Conservation (phyloP, 768 basidiomycete species). For the Rhodotorula paludigena region DNA sequence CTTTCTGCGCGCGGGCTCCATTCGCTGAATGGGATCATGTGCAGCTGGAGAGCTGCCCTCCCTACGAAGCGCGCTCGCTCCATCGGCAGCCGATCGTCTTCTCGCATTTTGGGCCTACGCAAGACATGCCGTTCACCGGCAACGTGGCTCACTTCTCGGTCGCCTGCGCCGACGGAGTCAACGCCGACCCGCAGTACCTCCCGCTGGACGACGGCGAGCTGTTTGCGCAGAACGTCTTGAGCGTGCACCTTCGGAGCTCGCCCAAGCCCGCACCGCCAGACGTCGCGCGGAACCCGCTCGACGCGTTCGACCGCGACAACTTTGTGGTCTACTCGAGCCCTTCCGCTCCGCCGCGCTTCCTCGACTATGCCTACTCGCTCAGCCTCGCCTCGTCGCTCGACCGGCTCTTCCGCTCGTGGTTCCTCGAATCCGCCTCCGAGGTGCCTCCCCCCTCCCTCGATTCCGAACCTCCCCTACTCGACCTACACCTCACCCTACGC, state of each 20-base stretch:
- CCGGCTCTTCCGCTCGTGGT: conserved; percentile 8
- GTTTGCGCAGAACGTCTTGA: conserved; percentile 18
- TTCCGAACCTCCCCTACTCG: not conserved
- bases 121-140: not conserved
- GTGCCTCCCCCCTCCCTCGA: not conserved
- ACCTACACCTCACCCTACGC: not conserved
- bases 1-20: not conserved
- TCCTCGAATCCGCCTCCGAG: not conserved
- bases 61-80: not conserved
- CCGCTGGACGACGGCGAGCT: conserved; percentile 26
- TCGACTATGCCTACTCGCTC: not conserved
- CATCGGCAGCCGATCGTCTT: conserved; percentile 7
- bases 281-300: not conserved
- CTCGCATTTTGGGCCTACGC: not conserved
- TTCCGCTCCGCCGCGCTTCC: not conserved
- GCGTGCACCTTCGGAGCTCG: not conserved
- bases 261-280: not conserved
- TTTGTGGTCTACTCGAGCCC: not conserved
- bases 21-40: not conserved
- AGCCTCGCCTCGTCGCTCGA: conserved; percentile 11
- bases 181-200: not conserved
- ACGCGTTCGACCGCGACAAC: not conserved
- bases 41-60: not conserved
- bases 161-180: not conserved
- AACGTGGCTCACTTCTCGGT: conserved; percentile 11